These are phyloP conservation scores for Rosellinia necatrix DNA, from an alignment of 2,329 filamentous ascomycete genomes.

Conservation along the genomic window DNA sequence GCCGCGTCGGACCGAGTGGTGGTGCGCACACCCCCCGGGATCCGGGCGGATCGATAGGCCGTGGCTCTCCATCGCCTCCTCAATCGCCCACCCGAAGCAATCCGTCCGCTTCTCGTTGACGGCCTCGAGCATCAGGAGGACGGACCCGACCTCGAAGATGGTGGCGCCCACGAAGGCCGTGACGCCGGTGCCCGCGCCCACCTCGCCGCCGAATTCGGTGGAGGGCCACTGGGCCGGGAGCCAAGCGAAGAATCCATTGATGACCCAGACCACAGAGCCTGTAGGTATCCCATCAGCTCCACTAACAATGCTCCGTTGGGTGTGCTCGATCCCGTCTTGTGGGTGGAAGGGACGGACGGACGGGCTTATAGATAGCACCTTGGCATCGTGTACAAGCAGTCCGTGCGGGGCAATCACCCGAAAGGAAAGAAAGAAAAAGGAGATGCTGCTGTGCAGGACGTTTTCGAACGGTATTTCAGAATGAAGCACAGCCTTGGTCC, in stretches of 20 bases:
- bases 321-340: no score
- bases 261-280: constrained; percentile 24
- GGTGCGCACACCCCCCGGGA: constrained; percentile 18
- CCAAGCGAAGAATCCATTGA: constrained; percentile 26
- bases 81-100: constrained; percentile 26
- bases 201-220: constrained; percentile 18
- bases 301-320: neutral
- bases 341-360: no score
- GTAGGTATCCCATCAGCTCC: neutral
- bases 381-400: no score
- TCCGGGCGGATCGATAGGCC: constrained; percentile 9
- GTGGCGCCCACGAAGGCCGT: constrained; percentile 24
- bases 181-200: constrained; percentile 9
- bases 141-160: constrained; percentile 24
- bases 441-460: no score
- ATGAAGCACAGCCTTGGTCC: no score
- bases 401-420: no score
- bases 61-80: constrained; percentile 13
- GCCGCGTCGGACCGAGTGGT: constrained; percentile 6
- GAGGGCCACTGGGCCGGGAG: constrained; percentile 17
- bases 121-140: constrained; percentile 25
- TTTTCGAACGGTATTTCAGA: no score
- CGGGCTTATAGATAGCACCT: no score
- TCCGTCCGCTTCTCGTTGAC: constrained; percentile 21
- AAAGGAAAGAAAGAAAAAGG: neutral